Evolutionary conservation across 305 asterid species (phyloP).

Genomic region (Ilex paraguariensis): DNA sequence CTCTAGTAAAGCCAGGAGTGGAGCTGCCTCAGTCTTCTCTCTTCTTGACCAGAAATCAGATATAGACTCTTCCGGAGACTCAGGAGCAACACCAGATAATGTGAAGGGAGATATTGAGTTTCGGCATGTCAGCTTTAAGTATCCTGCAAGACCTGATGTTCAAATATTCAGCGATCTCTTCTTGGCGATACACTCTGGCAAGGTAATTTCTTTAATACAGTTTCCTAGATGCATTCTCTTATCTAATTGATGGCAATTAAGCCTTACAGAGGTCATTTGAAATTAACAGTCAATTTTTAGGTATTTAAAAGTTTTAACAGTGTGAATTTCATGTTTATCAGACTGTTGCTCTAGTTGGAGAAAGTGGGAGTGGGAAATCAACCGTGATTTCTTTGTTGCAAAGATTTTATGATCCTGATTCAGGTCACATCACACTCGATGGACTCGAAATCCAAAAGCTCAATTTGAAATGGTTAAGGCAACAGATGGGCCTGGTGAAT

Average conservation of each 20-base stretch:
- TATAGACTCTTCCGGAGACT: neutral
- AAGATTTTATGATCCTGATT: conserved; percentile 49
- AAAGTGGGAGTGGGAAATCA: conserved; percentile 78
- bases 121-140: conserved; percentile 34
- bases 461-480: conserved; percentile 65
- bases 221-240: neutral
- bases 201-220: conserved; percentile 31
- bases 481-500: conserved; percentile 72
- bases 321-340: neutral
- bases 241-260: neutral
- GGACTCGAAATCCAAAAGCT: conserved; percentile 46
- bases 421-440: conserved; percentile 49
- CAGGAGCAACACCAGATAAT: conserved; percentile 34
- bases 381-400: conserved; percentile 51
- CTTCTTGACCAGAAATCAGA: no score
- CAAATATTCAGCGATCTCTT: conserved; percentile 45
- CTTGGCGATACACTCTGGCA: conserved; percentile 45
- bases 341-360: conserved; percentile 23
- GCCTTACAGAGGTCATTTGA: neutral
- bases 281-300: neutral
- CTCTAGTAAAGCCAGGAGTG: no score
- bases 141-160: no score
- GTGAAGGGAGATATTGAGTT: conserved; percentile 51
- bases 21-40: no score
- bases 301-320: neutral